Conservation (phyloP, 1,284 basidiomycete genomes). For the Ceratorhiza oryzae-sativae region DNA sequence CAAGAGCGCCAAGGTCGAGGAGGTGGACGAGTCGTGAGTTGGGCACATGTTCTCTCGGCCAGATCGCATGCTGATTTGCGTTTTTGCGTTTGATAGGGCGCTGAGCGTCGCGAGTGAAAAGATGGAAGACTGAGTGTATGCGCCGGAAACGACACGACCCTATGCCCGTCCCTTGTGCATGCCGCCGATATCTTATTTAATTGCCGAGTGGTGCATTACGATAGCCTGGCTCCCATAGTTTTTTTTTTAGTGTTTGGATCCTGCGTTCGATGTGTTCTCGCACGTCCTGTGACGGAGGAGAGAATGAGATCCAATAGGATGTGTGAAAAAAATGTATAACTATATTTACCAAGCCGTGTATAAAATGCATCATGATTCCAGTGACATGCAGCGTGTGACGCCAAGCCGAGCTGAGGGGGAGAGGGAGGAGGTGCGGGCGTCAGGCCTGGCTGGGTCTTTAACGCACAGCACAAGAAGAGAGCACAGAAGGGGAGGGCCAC, state of each 20-base stretch:
- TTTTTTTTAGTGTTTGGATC: too few relatives aligned
- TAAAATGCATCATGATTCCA: slow-evolving; percentile 12
- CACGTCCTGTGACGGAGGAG: slow-evolving; percentile 34
- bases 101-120: slow-evolving; percentile 27
- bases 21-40: slow-evolving; percentile 32
- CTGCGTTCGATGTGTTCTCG: slow-evolving; percentile 35
- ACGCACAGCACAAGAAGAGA: not conserved
- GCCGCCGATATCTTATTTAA: slow-evolving; percentile 2
- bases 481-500: not conserved
- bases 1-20: slow-evolving; percentile 29
- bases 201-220: not conserved
- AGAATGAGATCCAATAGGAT: not conserved
- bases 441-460: not conserved
- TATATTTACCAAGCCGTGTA: slow-evolving; percentile 25
- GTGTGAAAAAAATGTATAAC: slow-evolving; percentile 33
- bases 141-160: not conserved
- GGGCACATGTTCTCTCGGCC: not conserved
- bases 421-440: not conserved
- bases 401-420: not conserved
- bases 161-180: not conserved
- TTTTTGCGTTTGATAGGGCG: slow-evolving; percentile 4
- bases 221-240: not conserved
- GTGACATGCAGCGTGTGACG: not conserved
- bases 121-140: slow-evolving; percentile 32
- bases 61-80: not conserved